These are phyloP conservation scores for Luzula sylvatica DNA, from an alignment of 176 grass and related monocot genomes.

Conservation along the genomic window DNA sequence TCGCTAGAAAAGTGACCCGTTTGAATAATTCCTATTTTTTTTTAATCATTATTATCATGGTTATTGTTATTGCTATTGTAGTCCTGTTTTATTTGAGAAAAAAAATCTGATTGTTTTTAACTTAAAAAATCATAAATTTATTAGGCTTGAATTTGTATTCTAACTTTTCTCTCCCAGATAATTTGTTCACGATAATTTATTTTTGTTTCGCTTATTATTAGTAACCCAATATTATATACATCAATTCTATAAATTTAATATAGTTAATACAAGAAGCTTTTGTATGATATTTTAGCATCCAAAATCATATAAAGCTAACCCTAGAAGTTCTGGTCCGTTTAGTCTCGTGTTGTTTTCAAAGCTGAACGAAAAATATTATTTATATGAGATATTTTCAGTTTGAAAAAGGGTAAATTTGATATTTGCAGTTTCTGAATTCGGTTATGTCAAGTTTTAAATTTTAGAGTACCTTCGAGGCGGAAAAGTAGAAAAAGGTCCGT, in stretches of 20 bases:
- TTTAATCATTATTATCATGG: neutral
- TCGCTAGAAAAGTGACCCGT: neutral
- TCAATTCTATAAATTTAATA: too few species aligned
- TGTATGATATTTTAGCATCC: slow-evolving; percentile 43
- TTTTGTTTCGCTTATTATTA: too few species aligned
- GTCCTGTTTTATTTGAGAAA: slow-evolving; percentile 11
- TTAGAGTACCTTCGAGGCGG: slow-evolving; percentile 51
- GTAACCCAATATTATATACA: too few species aligned
- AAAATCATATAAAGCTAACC: slow-evolving; percentile 71
- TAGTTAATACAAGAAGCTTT: too few species aligned
- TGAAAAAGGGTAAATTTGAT: too few species aligned
- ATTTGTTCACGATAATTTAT: too few species aligned
- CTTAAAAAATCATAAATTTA: slow-evolving; percentile 1
- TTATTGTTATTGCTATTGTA: slow-evolving; percentile 4
- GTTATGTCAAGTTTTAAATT: neutral
- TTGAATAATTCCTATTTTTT: slow-evolving; percentile 1
- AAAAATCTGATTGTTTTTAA: slow-evolving; percentile 4
- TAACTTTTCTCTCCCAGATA: neutral
- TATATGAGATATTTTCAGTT: too few species aligned
- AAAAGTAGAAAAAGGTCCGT: slow-evolving; percentile 85
- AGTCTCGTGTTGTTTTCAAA: slow-evolving; percentile 96
- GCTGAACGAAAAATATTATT: too few species aligned
- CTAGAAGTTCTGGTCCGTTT: slow-evolving; percentile 90
- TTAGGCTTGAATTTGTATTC: neutral
- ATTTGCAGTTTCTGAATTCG: too few species aligned